Base-by-base conservation (phyloP, 352 stramenopile species). In the Phytophthora brassicae region DNA sequence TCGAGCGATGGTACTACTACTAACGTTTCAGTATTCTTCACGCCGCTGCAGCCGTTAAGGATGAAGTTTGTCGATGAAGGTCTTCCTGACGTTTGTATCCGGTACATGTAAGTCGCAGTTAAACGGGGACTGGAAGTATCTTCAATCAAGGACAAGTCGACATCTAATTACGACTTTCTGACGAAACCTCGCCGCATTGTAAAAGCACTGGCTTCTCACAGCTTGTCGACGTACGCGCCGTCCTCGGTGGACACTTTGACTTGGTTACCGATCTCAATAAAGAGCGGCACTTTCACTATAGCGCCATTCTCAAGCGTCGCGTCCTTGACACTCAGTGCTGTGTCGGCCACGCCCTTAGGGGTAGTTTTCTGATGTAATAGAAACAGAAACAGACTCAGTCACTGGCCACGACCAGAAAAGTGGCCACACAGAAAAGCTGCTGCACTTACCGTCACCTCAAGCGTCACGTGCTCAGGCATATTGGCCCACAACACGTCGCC, bases 401-500 rank as follows among this genome's bases (percentile, higher is more conserved):
- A 52, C 20, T 26, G 20, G 13, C n/a, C n/a, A n/a, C 38, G 47
- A 45, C n/a, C 23, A 53, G 17, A 35, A 14, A 52, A 46, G 53
- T 23, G 9, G 24, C 45, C 14, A 60, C 39, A 17, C 45, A 13
- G 19, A 48, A n/a, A 13, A 14, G 36, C 36, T 52, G 31, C 22
- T 52, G 31, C 22, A 72, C 65, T 49, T 57, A 89, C 80, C 56
- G 76, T 82, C 35, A 95, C 86, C 20, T 77, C 47, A 41, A 93
- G 81, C 56, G 76, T 87, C 35, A 95, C 76, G 72, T 87, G 57
- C 55, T 93, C 86, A 22, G 86, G 86, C 82, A 95, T 92, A 63
- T 90, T 93, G 60, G 84, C 83, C 86, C 86, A 95, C 24, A 95
- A 56, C 48, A 92, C 82, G 33, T 92, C 80, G 26, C 75, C 72